phyloP scores from a whole-genome alignment of 2,329 filamentous ascomycete species.

The Fulvia fulva region DNA sequence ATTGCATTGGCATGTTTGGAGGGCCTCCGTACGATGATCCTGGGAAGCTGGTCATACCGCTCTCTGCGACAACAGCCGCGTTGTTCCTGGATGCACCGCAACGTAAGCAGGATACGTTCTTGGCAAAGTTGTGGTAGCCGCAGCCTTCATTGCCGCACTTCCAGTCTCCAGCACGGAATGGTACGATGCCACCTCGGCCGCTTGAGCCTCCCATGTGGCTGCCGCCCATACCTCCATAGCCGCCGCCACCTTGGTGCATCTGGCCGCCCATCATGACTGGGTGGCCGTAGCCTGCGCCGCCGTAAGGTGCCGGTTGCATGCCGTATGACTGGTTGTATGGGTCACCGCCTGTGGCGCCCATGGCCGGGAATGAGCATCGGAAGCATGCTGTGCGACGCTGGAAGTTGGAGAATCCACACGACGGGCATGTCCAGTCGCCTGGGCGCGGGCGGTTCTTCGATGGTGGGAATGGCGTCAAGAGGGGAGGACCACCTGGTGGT shows the following conservation, averaged over 20 bases:
- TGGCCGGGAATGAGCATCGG: slow-evolving; percentile 97
- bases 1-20: slow-evolving; percentile 66
- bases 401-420: slow-evolving; percentile 98
- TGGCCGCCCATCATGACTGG: slow-evolving; percentile 70
- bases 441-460: slow-evolving; percentile 97
- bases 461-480: slow-evolving; percentile 93
- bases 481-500: slow-evolving; percentile 43
- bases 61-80: slow-evolving; percentile 90
- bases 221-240: slow-evolving; percentile 46
- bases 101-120: slow-evolving; percentile 96
- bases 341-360: slow-evolving; percentile 66
- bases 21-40: slow-evolving; percentile 62
- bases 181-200: slow-evolving; percentile 63
- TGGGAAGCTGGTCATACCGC: slow-evolving; percentile 55
- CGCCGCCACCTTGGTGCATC: slow-evolving; percentile 54
- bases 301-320: slow-evolving; percentile 38
- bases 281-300: slow-evolving; percentile 47
- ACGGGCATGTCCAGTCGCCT: slow-evolving; percentile 98
- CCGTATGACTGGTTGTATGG: slow-evolving; percentile 48
- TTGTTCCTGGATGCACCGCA: slow-evolving; percentile 93
- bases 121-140: slow-evolving; percentile 98
- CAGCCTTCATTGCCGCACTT: slow-evolving; percentile 97
- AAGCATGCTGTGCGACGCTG: slow-evolving; percentile 97
- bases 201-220: slow-evolving; percentile 62
- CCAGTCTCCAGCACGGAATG: slow-evolving; percentile 98